These are phyloP conservation scores for Venturia effusa DNA, from an alignment of 2,329 filamentous ascomycete genomes.

Conservation along the genomic window DNA sequence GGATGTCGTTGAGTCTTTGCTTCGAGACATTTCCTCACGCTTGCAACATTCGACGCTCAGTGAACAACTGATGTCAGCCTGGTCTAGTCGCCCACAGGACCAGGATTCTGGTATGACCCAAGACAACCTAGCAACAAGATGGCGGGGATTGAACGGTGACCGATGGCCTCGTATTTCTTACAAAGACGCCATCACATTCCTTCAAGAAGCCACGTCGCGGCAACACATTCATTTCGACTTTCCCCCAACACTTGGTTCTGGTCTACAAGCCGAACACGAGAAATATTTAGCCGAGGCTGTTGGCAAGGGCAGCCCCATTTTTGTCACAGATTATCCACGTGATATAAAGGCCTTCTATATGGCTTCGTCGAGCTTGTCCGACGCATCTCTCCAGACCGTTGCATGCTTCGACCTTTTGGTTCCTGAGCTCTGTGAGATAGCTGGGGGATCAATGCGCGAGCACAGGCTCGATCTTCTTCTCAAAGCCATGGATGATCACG, in stretches of 20 bases:
- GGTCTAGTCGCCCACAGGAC: constrained; percentile 17
- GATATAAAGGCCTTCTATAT: constrained; percentile 89
- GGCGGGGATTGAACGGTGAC: constrained; percentile 59
- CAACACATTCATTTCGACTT: constrained; percentile 50
- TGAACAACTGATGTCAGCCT: constrained; percentile 42
- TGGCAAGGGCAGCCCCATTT: constrained; percentile 59
- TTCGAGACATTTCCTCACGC: constrained; percentile 46
- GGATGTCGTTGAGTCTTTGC: constrained; percentile 67
- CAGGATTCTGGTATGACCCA: constrained; percentile 29
- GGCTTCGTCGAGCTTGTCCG: constrained; percentile 38
- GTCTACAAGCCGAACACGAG: constrained; percentile 87
- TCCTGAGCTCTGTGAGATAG: constrained; percentile 75
- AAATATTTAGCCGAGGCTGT: constrained; percentile 66
- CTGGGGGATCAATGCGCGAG: constrained; percentile 82
- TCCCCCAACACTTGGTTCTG: constrained; percentile 57
- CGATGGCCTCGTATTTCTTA: constrained; percentile 83
- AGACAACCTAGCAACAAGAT: constrained; percentile 52
- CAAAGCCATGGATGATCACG: constrained; percentile 58
- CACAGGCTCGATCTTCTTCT: constrained; percentile 59
- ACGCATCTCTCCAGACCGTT: constrained; percentile 43
- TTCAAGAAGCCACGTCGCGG: constrained; percentile 48
- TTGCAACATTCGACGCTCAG: constrained; percentile 41
- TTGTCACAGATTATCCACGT: constrained; percentile 88
- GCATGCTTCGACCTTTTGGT: constrained; percentile 87
- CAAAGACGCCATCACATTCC: constrained; percentile 58